Conservation (phyloP, 2,329 filamentous ascomycete genomes). For the Nigrospora osmanthi region DNA sequence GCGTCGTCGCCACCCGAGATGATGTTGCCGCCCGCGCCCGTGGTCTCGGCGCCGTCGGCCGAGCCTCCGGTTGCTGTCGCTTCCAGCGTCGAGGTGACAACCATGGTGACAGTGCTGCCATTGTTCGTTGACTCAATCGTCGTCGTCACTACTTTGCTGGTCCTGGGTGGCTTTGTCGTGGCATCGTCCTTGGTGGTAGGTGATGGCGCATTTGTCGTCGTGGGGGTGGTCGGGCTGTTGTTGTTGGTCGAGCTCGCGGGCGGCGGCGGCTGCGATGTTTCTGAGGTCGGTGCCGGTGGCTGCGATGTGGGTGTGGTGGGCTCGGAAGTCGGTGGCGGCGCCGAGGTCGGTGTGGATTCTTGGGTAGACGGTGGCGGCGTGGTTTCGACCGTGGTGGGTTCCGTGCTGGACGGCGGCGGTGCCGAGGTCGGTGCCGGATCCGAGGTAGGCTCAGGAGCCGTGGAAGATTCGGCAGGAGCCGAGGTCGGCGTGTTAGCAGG, state of each 20-base stretch:
- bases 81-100: slow-evolving; percentile 11
- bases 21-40: slow-evolving; percentile 11
- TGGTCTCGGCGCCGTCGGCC: slow-evolving; percentile 3
- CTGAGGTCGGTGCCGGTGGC: neutral
- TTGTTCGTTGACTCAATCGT: slow-evolving; percentile 7
- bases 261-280: too few relatives aligned
- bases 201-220: too few relatives aligned
- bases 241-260: too few relatives aligned
- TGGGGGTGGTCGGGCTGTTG: too few relatives aligned
- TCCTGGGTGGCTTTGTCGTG: slow-evolving; percentile 1
- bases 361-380: neutral
- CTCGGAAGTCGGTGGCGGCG: slow-evolving; percentile 2
- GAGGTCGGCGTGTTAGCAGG: neutral
- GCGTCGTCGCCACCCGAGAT: slow-evolving; percentile 14
- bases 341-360: neutral
- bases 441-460: neutral
- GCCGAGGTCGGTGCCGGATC: neutral
- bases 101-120: slow-evolving; percentile 13
- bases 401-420: neutral
- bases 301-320: neutral
- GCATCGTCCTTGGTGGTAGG: neutral
- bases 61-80: slow-evolving; percentile 4
- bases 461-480: neutral
- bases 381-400: neutral
- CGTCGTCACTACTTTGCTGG: slow-evolving; percentile 5